Conservation (phyloP, 768 basidiomycete species). For the Leccinum uliginosum region DNA sequence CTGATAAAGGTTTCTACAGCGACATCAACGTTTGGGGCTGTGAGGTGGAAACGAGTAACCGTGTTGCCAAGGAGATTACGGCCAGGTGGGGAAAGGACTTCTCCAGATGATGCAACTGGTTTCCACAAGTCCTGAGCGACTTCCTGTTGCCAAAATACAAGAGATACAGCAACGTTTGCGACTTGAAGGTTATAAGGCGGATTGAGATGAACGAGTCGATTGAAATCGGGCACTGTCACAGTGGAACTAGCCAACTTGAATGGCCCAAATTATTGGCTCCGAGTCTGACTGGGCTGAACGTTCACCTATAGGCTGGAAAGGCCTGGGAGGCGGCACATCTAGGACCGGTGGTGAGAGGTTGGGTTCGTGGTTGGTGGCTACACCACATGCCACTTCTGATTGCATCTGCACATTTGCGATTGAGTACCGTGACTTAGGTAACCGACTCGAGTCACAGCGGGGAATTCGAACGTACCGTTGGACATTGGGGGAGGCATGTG, state of each 20-base stretch:
- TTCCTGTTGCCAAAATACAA: background rate
- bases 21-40: background rate
- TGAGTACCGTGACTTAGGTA: no score
- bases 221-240: background rate
- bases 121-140: background rate
- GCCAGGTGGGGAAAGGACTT: background rate
- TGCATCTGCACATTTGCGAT: background rate
- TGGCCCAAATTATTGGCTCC: background rate
- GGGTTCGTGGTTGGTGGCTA: background rate
- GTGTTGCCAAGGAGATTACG: background rate
- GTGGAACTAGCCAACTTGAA: background rate
- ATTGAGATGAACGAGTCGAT: background rate
- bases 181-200: background rate
- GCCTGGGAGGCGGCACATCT: background rate
- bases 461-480: background rate
- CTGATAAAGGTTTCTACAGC: background rate
- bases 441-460: background rate
- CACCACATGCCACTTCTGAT: background rate
- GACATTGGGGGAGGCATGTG: background rate
- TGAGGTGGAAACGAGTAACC: background rate
- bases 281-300: no score
- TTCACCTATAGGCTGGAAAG: background rate
- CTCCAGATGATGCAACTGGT: background rate
- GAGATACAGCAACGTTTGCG: background rate
- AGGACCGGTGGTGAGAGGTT: background rate